A percentile compares a stretch with the other conserved stretches of the same genome.
These are phyloP conservation scores for Dispira simplex DNA, from an alignment of 192 early-diverging fungal species.

Conservation along the genomic window DNA sequence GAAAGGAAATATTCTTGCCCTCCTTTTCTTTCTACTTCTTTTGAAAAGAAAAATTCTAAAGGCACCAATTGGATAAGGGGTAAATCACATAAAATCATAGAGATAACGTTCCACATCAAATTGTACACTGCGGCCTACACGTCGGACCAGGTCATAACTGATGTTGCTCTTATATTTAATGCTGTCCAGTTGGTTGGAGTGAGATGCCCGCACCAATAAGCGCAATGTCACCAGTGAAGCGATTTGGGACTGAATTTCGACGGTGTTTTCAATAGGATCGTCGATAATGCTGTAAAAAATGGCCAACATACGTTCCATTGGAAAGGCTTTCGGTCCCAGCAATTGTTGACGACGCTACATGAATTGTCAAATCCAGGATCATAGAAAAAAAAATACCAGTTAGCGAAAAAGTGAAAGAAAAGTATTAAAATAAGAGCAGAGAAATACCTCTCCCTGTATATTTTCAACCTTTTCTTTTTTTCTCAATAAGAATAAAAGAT, in stretches of 20 bases:
- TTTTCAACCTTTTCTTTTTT: neutral
- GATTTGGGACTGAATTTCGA: slow-evolving; percentile 70
- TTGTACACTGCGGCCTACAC: slow-evolving; percentile 53
- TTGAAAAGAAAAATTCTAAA: too few relatives aligned
- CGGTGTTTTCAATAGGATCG: slow-evolving; percentile 47
- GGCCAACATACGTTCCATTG: slow-evolving; percentile 90
- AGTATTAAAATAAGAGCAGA: neutral
- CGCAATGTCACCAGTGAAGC: slow-evolving; percentile 66
- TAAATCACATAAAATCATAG: slow-evolving; percentile 25
- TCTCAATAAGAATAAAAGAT: neutral
- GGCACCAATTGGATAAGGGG: neutral
- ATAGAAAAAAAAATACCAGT: neutral
- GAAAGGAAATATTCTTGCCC: too few relatives aligned
- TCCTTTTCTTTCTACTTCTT: too few relatives aligned
- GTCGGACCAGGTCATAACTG: slow-evolving; percentile 58
- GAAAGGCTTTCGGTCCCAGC: slow-evolving; percentile 82
- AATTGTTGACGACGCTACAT: slow-evolving; percentile 60
- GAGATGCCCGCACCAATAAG: slow-evolving; percentile 52
- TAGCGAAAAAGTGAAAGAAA: neutral
- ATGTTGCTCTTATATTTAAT: slow-evolving; percentile 84
- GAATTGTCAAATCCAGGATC: neutral
- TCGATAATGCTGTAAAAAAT: slow-evolving; percentile 86
- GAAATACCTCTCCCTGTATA: neutral
- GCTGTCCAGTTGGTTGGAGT: slow-evolving; percentile 60
- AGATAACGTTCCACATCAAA: slow-evolving; percentile 82